Conservation (phyloP, 768 basidiomycete genomes). For the Mrakia hoshinonis region DNA sequence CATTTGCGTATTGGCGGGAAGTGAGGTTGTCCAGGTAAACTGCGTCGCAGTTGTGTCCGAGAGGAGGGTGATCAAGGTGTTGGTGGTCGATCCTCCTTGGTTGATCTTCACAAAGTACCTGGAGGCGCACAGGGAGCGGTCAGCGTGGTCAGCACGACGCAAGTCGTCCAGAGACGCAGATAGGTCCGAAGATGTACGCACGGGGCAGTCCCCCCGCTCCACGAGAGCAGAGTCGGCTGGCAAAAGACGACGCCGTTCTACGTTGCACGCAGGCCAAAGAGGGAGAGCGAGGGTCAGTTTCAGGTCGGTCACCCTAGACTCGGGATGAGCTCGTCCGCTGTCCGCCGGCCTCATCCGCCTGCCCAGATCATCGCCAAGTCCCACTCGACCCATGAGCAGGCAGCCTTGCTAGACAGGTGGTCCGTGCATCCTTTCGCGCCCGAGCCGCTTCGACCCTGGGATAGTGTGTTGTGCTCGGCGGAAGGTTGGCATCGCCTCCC, state of each 20-base stretch:
- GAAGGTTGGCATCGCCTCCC: too few relatives aligned
- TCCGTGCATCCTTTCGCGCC: too few relatives aligned
- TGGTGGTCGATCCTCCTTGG: too few relatives aligned
- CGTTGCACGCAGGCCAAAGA: not conserved
- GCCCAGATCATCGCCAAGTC: too few relatives aligned
- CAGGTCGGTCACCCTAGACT: not conserved
- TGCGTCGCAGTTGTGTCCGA: not conserved
- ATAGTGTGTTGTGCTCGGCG: too few relatives aligned
- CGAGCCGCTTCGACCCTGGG: too few relatives aligned
- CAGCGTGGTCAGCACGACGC: not conserved
- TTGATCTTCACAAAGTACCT: not conserved
- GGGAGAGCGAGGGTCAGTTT: not conserved
- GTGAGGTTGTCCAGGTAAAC: constrained; percentile 1
- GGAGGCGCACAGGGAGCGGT: not conserved
- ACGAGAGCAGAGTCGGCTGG: not conserved
- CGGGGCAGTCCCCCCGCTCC: not conserved
- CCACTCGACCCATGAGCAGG: too few relatives aligned
- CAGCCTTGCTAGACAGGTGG: too few relatives aligned
- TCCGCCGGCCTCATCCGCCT: too few relatives aligned
- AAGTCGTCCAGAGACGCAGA: not conserved
- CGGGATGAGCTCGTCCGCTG: not conserved
- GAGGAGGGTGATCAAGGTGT: not conserved
- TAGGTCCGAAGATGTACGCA: not conserved
- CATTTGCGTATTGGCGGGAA: not conserved
- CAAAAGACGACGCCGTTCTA: constrained; percentile 7